Evolutionary conservation across 1,139 yeast genomes (phyloP), one percentile per base, ranked within the genome.

Genomic region (Yamadazyma buinensis): DNA sequence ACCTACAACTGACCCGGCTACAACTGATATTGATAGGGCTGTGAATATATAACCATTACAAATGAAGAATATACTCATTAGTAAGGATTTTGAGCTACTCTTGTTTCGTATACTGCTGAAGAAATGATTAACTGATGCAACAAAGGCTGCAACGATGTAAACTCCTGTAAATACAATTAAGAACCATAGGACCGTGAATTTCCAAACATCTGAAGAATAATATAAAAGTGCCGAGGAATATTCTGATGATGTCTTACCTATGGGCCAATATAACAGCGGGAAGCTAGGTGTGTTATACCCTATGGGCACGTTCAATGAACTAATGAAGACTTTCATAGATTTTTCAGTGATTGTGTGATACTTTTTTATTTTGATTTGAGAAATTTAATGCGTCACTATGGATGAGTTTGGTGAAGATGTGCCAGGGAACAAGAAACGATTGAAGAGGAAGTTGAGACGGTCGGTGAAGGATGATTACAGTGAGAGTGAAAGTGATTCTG

Each of bases 221-320:
- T 86, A 90, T 10, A 92, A 71, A 43, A 71, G 78, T 30, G 88
- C 70, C 17, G 69, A 55, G 21, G 70, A 59, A 58, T 71, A 83
- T 25, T 55, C 47, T 12, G 52, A 43, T 26, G 55, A 54, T 7
- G 67, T 58, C 6, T 72, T 50, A 0, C 78, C 78, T 6, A 67
- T 36, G 0, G 95, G 95, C 84, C 92, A 83, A 51, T 69, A 74
- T 20, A 92, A 59, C 4, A 95, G 78, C 3, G 97, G 98, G 52
- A 90, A 92, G 15, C 52, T 39, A 0, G 98, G 98, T 1, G 81
- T 69, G 5, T 65, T 61, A 59, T 92, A 92, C 20, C 95, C 96
- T 5, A 87, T 76, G 2, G 97, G 96, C 1, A 80, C 69, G 43
- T 66, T 61, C 24, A 59, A 52, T 5, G 72, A 63, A 36, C 67